Conservation (phyloP, 495 filamentous ascomycete species). For the Xylaria telfairii region DNA sequence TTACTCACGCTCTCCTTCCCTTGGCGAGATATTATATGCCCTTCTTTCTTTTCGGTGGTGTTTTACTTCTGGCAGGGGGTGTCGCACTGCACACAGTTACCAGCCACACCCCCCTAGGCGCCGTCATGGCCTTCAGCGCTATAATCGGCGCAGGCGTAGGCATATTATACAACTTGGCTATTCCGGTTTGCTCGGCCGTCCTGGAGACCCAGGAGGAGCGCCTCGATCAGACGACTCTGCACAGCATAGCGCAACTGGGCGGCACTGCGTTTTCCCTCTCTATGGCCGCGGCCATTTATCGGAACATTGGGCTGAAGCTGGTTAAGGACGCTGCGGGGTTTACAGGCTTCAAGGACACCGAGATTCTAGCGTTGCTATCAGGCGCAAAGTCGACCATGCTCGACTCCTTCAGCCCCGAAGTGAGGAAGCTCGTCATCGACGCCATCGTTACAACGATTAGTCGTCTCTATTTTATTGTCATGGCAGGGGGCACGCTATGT, state of each 20-base stretch:
- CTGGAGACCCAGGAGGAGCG: conserved; percentile 46
- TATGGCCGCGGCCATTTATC: conserved; percentile 61
- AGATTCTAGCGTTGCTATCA: conserved; percentile 52
- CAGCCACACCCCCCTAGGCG: conserved; percentile 34
- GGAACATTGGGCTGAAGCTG: conserved; percentile 49
- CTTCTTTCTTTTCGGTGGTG: conserved; percentile 61
- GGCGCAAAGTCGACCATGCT: conserved; percentile 48
- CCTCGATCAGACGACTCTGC: conserved; percentile 57
- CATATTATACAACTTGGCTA: conserved; percentile 53
- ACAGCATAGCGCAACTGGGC: conserved; percentile 57
- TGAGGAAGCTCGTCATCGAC: conserved; percentile 42
- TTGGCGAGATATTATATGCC: conserved; percentile 60
- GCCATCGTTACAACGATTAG: conserved; percentile 53
- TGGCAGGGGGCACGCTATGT: conserved; percentile 48
- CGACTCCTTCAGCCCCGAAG: conserved; percentile 22
- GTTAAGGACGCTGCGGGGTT: conserved; percentile 43
- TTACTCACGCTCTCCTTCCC: conserved; percentile 56
- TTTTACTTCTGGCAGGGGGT: conserved; percentile 54
- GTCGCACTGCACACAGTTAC: conserved; percentile 57
- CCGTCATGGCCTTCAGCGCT: conserved; percentile 59
- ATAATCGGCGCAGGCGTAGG: conserved; percentile 58
- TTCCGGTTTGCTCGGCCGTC: conserved; percentile 58
- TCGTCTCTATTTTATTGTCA: conserved; percentile 54
- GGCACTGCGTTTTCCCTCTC: conserved; percentile 59
- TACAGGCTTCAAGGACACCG: conserved; percentile 24